These are phyloP conservation scores for Ceratobasidium sp. DNA, from an alignment of 1,284 basidiomycete genomes.

Conservation along the genomic window DNA sequence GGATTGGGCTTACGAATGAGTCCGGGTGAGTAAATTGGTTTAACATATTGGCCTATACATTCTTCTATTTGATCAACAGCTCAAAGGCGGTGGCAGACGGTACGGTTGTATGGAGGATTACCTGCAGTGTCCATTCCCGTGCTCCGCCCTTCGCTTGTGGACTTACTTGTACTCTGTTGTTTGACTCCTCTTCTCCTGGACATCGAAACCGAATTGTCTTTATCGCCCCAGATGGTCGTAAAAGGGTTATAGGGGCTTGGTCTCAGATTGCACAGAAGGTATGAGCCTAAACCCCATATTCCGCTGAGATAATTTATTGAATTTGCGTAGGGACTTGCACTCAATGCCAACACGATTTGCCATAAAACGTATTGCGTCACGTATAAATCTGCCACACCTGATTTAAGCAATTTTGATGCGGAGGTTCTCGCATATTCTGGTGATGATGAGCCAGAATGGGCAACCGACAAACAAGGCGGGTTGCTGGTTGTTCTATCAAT, in stretches of 20 bases:
- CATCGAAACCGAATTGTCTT: background rate
- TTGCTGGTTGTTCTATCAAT: background rate
- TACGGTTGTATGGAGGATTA: conserved; percentile 43
- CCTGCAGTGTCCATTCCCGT: conserved; percentile 37
- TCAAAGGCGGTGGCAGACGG: conserved; percentile 48
- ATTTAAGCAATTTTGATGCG: background rate
- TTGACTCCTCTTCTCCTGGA: background rate
- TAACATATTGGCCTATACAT: no score
- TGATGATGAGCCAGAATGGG: conserved; percentile 30
- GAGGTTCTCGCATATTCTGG: conserved; percentile 1
- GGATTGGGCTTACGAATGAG: conserved; percentile 33
- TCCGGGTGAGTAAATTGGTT: background rate
- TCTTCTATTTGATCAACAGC: conserved; percentile 8
- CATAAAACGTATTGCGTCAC: background rate
- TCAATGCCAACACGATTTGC: conserved; percentile 21
- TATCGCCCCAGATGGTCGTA: background rate
- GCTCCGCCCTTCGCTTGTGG: conserved; percentile 36
- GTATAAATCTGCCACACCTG: conserved; percentile 6
- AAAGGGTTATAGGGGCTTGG: conserved; percentile 10
- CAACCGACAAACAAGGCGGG: conserved; percentile 9
- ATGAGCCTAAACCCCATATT: background rate
- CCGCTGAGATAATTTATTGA: no score
- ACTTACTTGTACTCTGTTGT: background rate
- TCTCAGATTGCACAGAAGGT: conserved; percentile 21
- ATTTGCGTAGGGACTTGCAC: conserved; percentile 8